Evolutionary conservation across 2,329 filamentous ascomycete genomes (phyloP).

Genomic region (Sarocladium strictum): DNA sequence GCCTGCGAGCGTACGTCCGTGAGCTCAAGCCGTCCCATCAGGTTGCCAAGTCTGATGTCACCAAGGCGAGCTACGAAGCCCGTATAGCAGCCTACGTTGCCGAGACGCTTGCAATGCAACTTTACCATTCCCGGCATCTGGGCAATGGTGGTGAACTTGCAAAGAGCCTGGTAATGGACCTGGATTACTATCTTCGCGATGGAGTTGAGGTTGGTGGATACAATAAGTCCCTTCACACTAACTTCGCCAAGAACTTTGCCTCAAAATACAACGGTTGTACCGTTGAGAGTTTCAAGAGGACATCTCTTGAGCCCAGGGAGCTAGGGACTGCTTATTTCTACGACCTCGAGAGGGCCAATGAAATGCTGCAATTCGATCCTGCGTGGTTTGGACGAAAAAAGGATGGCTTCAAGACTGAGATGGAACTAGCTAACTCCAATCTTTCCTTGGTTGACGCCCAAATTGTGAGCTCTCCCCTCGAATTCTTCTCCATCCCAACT

Average conservation of each 20-base stretch:
- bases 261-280: constrained; percentile 68
- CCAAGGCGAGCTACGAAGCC: constrained; percentile 55
- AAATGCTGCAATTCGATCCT: constrained; percentile 69
- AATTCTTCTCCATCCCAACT: constrained; percentile 10
- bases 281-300: constrained; percentile 76
- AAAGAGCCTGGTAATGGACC: constrained; percentile 63
- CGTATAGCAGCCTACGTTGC: constrained; percentile 75
- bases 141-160: constrained; percentile 61
- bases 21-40: constrained; percentile 46
- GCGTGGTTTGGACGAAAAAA: constrained; percentile 66
- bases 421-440: constrained; percentile 83
- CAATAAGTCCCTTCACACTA: constrained; percentile 79
- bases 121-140: constrained; percentile 78
- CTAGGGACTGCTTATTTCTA: constrained; percentile 82
- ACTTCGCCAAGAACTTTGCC: constrained; percentile 79
- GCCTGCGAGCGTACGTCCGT: constrained; percentile 64
- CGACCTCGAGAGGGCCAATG: constrained; percentile 66
- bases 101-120: constrained; percentile 84
- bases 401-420: constrained; percentile 74
- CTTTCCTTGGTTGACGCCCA: constrained; percentile 89
- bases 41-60: constrained; percentile 48
- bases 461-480: constrained; percentile 51
- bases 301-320: constrained; percentile 55
- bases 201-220: constrained; percentile 76
- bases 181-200: constrained; percentile 75